Percentiles rank a stretch among this genome's conserved stretches.
Evolutionary conservation across 768 basidiomycete genomes (phyloP).

Genomic region (Collybia sordida): DNA sequence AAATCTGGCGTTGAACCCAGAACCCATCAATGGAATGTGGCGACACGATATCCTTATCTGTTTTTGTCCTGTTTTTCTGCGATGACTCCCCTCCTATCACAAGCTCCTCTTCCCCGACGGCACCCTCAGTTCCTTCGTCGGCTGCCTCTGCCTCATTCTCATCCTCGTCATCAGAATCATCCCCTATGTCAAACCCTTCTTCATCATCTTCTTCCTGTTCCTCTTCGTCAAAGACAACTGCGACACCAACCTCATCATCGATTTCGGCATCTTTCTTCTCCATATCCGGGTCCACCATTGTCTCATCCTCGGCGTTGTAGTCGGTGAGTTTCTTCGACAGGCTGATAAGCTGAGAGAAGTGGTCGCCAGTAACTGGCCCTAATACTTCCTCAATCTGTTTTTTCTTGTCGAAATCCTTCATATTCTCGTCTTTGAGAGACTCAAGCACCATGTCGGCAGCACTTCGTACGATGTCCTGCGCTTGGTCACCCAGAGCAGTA

Average conservation of each 20-base stretch:
- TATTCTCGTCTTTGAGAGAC: conserved; percentile 79
- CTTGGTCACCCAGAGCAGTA: conserved; percentile 85
- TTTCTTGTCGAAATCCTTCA: conserved; percentile 98
- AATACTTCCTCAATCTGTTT: conserved; percentile 84
- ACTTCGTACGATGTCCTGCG: conserved; percentile 92
- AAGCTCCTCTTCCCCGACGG: conserved; percentile 61
- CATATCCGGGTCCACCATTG: conserved; percentile 73
- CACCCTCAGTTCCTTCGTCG: conserved; percentile 42
- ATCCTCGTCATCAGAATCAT: conserved; percentile 77
- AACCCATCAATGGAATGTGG: conserved; percentile 94
- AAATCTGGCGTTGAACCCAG: conserved; percentile 96
- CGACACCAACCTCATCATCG: conserved; percentile 96
- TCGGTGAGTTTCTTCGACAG: conserved; percentile 96
- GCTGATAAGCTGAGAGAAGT: conserved; percentile 79
- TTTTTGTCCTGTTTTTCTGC: conserved; percentile 48
- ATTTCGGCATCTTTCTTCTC: conserved; percentile 86
- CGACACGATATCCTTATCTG: conserved; percentile 78
- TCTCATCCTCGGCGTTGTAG: conserved; percentile 86
- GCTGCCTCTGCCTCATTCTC: conserved; percentile 57
- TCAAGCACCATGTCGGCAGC: conserved; percentile 94
- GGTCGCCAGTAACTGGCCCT: conserved; percentile 63
- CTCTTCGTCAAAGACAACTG: conserved; percentile 97
- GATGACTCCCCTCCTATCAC: conserved; percentile 76
- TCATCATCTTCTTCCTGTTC: conserved; percentile 94
- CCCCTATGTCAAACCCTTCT: conserved; percentile 82